A percentile compares a stretch with the other conserved stretches of the same genome.
Evolutionary conservation across 1,139 yeast species (phyloP).

Genomic region (Candida smagusa): DNA sequence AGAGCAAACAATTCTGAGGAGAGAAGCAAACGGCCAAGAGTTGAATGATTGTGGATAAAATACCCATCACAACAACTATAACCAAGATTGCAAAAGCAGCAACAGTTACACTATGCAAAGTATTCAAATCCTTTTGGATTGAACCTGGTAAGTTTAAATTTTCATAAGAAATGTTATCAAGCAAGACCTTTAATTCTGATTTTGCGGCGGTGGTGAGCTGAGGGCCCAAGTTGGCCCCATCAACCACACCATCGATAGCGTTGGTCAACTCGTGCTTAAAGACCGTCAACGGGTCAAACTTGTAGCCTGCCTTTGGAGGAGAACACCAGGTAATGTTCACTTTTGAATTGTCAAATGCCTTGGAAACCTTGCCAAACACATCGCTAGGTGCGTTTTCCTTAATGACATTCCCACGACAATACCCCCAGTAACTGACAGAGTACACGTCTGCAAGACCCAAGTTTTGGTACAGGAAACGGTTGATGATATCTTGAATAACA

Average conservation of each 20-base stretch:
- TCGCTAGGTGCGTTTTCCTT: neutral
- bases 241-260: constrained; percentile 24
- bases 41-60: constrained; percentile 36
- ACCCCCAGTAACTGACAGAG: constrained; percentile 69
- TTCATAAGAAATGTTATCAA: constrained; percentile 28
- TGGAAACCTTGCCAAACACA: constrained; percentile 11
- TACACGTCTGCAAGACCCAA: constrained; percentile 62
- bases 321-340: constrained; percentile 56
- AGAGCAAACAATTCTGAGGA: constrained; percentile 37
- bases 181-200: constrained; percentile 26
- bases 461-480: constrained; percentile 16
- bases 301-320: constrained; percentile 42
- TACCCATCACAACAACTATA: constrained; percentile 33
- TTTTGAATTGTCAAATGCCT: constrained; percentile 31
- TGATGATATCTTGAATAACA: constrained; percentile 13
- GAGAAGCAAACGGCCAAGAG: constrained; percentile 36
- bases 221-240: constrained; percentile 18
- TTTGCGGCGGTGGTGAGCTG: constrained; percentile 17
- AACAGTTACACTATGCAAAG: constrained; percentile 33
- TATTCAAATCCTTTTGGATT: constrained; percentile 29
- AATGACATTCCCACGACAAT: constrained; percentile 53
- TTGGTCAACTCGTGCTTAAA: constrained; percentile 40
- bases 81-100: constrained; percentile 17
- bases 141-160: constrained; percentile 38
- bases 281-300: constrained; percentile 52